Evolutionary conservation across 140 eudicot species (phyloP), one percentile per base, ranked within the genome.

Genomic region (Ambrosia hybrid): DNA sequence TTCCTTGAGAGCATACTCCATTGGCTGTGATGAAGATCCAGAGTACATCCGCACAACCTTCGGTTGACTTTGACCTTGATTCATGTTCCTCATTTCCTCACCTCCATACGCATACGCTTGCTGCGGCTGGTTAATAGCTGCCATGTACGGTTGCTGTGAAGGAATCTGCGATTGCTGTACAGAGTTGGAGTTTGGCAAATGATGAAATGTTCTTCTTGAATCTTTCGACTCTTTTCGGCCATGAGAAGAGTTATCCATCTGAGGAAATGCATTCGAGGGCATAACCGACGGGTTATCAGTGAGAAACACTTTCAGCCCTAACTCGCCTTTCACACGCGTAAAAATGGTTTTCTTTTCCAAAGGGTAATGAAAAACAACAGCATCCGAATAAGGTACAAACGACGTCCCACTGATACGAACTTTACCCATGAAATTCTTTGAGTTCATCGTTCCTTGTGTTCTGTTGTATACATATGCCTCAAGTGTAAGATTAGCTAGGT

Each of bases 361-460:
- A 56, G 98, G 98, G 80, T 86, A 92, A 64, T 89, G 86, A 37
- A 86, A 87, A 51, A 81, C 83, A 57, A 83, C 87, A 34, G 98
- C 89, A 82, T 92, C 98, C 9, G 98, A 85, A 52, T 92, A 80
- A n/a, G 90, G 90, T 0, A 92, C 98, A 49, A 92, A 89, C 8
- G 96, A 83, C 2, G 96, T 86, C 1, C 98, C 98, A 37, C 41
- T 57, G 60, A 89, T 81, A 56, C 78, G 84, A 55, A 89, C 96
- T 57, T 85, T 92, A 43, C 98, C 98, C 58, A 92, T 86, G 75
- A 80, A 89, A 12, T 91, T 56, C 62, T 85, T 89, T 37, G 90
- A 73, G 15, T n/a, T 72, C 67, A 49, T 83, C 17, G 73, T 71
- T 30, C 76, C 73, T 57, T 78, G 85, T 34, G 64, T 63, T 64